Conservation (phyloP, 306 rosid species). For the Quercus aquifolioides region DNA sequence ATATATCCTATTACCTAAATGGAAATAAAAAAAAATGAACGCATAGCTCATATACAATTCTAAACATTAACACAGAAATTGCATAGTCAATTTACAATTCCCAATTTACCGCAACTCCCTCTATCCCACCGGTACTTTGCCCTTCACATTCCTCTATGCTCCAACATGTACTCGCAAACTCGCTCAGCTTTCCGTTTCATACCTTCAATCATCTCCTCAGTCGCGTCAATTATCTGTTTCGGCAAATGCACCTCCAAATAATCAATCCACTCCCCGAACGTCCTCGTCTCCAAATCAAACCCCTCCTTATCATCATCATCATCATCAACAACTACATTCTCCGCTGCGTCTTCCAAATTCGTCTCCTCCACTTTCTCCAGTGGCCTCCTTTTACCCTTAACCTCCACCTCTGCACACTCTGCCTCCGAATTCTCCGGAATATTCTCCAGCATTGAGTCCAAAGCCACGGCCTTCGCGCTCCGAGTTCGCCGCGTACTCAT, state of each 20-base stretch:
- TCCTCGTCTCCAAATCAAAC: slow-evolving; percentile 61
- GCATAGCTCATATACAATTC: neutral
- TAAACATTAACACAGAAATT: neutral
- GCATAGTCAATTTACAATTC: neutral
- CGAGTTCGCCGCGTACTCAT: slow-evolving; percentile 17
- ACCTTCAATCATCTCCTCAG: slow-evolving; percentile 56
- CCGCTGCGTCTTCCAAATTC: neutral
- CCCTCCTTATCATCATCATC: slow-evolving; percentile 12
- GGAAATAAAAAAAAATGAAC: neutral
- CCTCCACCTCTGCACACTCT: slow-evolving; percentile 27
- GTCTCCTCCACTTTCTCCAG: neutral
- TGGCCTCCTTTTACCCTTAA: slow-evolving; percentile 26
- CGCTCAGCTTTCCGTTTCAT: slow-evolving; percentile 53
- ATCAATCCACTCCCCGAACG: slow-evolving; percentile 75
- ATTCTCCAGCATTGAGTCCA: slow-evolving; percentile 4
- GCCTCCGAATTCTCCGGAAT: slow-evolving; percentile 23
- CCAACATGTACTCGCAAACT: slow-evolving; percentile 41
- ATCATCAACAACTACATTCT: slow-evolving; percentile 3
- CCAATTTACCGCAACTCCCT: neutral
- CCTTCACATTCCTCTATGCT: slow-evolving; percentile 36
- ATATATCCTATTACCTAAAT: neutral
- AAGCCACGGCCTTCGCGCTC: slow-evolving; percentile 8
- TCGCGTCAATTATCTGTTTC: slow-evolving; percentile 50
- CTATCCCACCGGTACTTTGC: slow-evolving; percentile 14
- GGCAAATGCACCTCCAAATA: slow-evolving; percentile 61